Base-by-base conservation (phyloP, 305 asterid species). In the Euphrasia arctica region DNA sequence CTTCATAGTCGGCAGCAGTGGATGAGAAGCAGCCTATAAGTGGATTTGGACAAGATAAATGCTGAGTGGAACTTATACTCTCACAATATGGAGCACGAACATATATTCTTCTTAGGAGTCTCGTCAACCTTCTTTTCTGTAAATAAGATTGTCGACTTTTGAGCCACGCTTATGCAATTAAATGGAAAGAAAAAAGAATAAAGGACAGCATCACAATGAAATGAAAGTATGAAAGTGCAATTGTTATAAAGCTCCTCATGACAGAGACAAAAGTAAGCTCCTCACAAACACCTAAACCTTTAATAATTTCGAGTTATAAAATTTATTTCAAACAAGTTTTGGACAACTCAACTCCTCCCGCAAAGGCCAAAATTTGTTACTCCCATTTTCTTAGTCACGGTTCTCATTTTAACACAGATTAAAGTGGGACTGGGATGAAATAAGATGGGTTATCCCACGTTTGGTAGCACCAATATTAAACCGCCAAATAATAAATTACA, bases 21-120 rank as follows among this genome's bases (percentile, higher is more conserved):
- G 75, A 56, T 65, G 2, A 25, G 27, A 25, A 25, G 62, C 63
- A 64, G 56, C 72, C 57, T 64, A 54, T 50, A 72, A 70, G 65
- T 64, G 74, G 74, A 73, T 70, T 63, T 64, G 74, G 74, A 73
- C 70, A 64, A 65, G 77, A 74, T 70, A 63, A 69, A 72, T 58
- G 75, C 74, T 45, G 78, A 62, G 65, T 63, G 76, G 50, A 66
- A 72, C 75, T 65, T 79, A 51, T 75, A 65, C 49, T 45, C 78
- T 87, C 86, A 88, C 90, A 88, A 74, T 80, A 88, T 82, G 73
- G 93, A 79, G 71, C 95, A 88, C n/a, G 87, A 74, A 66, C 93
- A 88, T 4, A 83, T 63, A 61, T 76, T 79, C 80, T 77, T 82
- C 72, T 85, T 80, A 25, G 89, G 83, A 69, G 73, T 62, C 70